Percentiles rank a stretch among this genome's conserved stretches.
phyloP scores from a whole-genome alignment of 768 basidiomycete genomes.

The Gloeophyllum trabeum region DNA sequence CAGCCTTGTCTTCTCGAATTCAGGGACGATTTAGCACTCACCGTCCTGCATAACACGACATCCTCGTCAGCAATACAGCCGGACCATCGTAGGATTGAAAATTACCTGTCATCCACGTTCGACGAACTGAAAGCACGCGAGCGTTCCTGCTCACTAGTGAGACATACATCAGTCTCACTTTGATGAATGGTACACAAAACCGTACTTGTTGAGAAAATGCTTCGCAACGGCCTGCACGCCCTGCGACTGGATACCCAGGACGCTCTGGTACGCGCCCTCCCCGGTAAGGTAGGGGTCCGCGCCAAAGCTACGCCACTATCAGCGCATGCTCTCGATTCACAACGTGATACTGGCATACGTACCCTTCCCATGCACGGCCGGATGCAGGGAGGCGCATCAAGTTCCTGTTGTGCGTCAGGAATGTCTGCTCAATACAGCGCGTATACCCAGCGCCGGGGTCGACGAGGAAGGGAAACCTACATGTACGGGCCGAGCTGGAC shows the following conservation, averaged over 20 bases:
- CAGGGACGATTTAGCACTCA: no score
- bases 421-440: no score
- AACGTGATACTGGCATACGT: constrained; percentile 5
- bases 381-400: constrained; percentile 32
- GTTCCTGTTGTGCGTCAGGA: constrained; percentile 20
- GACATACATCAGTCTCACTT: not conserved
- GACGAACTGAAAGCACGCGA: constrained; percentile 21
- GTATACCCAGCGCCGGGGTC: no score
- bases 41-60: no score
- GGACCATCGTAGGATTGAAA: no score
- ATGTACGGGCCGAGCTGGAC: constrained; percentile 41
- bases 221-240: constrained; percentile 23
- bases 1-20: no score
- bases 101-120: constrained; percentile 27
- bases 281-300: constrained; percentile 43
- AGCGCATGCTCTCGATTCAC: not conserved
- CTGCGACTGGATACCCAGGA: constrained; percentile 37
- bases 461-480: constrained; percentile 15
- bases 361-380: constrained; percentile 45
- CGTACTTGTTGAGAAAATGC: constrained; percentile 19
- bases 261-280: constrained; percentile 42
- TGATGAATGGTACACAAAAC: constrained; percentile 1
- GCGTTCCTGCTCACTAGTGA: constrained; percentile 23
- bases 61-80: no score
- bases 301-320: constrained; percentile 24